Base-by-base conservation (phyloP, 768 basidiomycete genomes). In the Daedaleopsis nitida region DNA sequence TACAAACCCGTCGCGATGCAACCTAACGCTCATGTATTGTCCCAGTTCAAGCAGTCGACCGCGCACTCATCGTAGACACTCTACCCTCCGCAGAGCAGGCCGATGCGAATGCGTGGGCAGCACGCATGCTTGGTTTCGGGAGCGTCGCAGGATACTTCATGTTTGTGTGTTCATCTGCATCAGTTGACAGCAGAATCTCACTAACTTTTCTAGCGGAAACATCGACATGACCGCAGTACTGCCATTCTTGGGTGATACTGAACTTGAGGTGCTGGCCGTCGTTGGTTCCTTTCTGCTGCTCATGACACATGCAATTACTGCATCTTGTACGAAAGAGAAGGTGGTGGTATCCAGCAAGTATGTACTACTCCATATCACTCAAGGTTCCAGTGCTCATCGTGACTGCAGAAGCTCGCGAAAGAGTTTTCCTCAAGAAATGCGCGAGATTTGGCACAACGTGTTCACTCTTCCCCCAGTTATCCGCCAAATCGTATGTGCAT, bases 41-140 rank as follows among this genome's bases (percentile, higher is more conserved):
- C 43, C 3, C 66, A 89, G 94, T 96, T 2, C 90, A 91, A 78
- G 92, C 94, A 0, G 85, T 94, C 19, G 94, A 97, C 72, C 90
- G 96, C 51, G 92, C 95, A 0, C 81, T 97, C 11, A 78, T 98
- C 9, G 92, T 98, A 0, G 96, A 98, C 70, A 90, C 83, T 0
- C 73, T 96, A 5, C 88, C 94, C 0, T 77, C 89, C 0, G 71
- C 82, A 1, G 78, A 85, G 24, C 96, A 98, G 72, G 86, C 94
- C 7, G 78, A 83, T 10, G 95, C 91, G 0, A 97, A 96, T 70
- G 96, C 96, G 0, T 98, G 96, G 96, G 96, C 94, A 0, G 93
- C 92, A 0, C 79, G 90, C n/a, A 96, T 97, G 93, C 76, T 91
- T 48, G 92, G 92, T 1, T 68, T 95, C 27, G 96, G 96, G 12